A percentile compares a stretch with the other conserved stretches of the same genome.
phyloP scores from a whole-genome alignment of 306 rosid genomes.

The Quercus glauca region DNA sequence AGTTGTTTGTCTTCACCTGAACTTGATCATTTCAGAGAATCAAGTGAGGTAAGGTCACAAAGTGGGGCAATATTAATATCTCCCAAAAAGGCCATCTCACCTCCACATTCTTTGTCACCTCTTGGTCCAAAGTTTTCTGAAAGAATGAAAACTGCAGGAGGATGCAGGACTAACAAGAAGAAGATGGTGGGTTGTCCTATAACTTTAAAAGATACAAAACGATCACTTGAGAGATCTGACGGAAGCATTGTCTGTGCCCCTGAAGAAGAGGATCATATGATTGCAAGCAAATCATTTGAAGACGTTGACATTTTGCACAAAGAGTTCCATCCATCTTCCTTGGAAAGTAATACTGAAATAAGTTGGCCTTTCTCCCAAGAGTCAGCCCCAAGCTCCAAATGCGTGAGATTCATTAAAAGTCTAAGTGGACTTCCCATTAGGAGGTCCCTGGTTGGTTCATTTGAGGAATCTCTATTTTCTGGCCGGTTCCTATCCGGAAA shows the following conservation, averaged over 20 bases:
- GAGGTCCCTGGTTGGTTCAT: conserved; percentile 97
- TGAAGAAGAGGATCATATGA: conserved; percentile 42
- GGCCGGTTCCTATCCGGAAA: conserved; percentile 83
- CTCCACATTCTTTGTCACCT: conserved; percentile 78
- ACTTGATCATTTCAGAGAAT: conserved; percentile 36
- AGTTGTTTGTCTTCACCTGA: conserved; percentile 33
- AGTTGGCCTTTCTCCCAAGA: conserved; percentile 48
- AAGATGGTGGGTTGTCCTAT: conserved; percentile 42
- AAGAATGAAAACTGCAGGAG: conserved; percentile 46
- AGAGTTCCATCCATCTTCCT: conserved; percentile 66
- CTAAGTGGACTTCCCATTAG: conserved; percentile 77
- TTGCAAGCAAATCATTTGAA: conserved; percentile 53
- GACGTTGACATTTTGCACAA: conserved; percentile 48
- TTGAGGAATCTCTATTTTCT: conserved; percentile 95
- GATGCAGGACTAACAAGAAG: conserved; percentile 32
- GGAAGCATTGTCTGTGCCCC: conserved; percentile 26
- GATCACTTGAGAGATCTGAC: conserved; percentile 41
- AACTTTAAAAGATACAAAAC: conserved; percentile 31
- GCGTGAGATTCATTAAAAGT: conserved; percentile 63
- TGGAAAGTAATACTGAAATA: conserved; percentile 42
- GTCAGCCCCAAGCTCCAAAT: conserved; percentile 41
- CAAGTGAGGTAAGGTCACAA: conserved; percentile 32
- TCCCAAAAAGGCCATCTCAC: conserved; percentile 37
- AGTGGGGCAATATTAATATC: conserved; percentile 38
- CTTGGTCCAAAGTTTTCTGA: conserved; percentile 88